Base-by-base conservation (phyloP, 441 rosid genomes). In the Adansonia madagascariensis region DNA sequence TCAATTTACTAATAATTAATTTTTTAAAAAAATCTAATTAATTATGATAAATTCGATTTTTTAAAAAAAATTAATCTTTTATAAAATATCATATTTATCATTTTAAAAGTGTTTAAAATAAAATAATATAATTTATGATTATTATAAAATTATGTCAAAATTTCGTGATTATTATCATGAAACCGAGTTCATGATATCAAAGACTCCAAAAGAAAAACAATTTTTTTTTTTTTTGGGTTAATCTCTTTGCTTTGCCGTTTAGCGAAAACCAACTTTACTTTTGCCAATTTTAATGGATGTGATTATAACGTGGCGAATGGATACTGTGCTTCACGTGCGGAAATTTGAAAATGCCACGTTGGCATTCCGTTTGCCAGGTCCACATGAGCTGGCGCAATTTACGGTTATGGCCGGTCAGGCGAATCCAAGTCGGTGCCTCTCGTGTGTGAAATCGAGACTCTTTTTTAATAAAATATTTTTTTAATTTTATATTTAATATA, bases 301-400 rank as follows among this genome's bases (percentile, higher is more conserved):
- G 11, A n/a, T 65, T 41, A 20, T 41, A 20, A 61, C 8, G 43
- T 65, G 66, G 57, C 61, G 27, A 10, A 1, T 2, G 3, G 41
- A n/a, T 3, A 8, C 6, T 8, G 15, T n/a, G 1, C 12, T 0
- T 7, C 14, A 47, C 63, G 72, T 75, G 84, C 80, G 62, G 55
- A 74, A 78, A 46, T 47, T 46, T 3, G 15, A 8, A 69, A 78
- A 65, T 79, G 87, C 86, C 84, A 80, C 75, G 17, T 82, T 87
- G 96, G 90, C 89, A 88, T 85, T 91, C 89, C 63, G 72, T 85
- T 78, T 81, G 83, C 75, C 82, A 41, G 27, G 27, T 24, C 49
- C 88, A 82, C 77, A 77, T 74, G 73, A 79, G 76, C 22, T 20
- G 85, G 84, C 92, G 92, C 70, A 76, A 86, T 80, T 86, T 73